These are phyloP conservation scores for Fusarium oxysporum DNA, from an alignment of 2,329 filamentous ascomycete genomes.

Conservation along the genomic window DNA sequence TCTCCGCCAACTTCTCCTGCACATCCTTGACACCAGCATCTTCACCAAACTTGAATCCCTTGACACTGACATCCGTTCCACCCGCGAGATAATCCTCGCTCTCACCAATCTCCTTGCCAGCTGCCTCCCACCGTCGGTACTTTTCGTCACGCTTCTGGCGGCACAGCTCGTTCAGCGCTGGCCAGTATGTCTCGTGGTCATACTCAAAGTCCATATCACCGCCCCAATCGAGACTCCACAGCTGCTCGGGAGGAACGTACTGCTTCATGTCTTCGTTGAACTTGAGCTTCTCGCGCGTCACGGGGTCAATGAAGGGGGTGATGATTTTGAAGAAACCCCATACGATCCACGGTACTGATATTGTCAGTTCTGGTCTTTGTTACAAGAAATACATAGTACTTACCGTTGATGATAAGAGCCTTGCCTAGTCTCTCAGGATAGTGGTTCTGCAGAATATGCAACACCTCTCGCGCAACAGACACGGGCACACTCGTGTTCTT, in stretches of 20 bases:
- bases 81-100: slow-evolving; percentile 89
- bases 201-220: slow-evolving; percentile 92
- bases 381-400: neutral
- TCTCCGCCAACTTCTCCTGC: slow-evolving; percentile 46
- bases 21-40: slow-evolving; percentile 38
- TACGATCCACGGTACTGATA: slow-evolving; percentile 86
- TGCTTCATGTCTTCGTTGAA: slow-evolving; percentile 93
- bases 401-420: slow-evolving; percentile 89
- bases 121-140: slow-evolving; percentile 79
- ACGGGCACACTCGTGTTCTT: slow-evolving; percentile 80
- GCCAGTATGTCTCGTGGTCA: slow-evolving; percentile 91
- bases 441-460: slow-evolving; percentile 93
- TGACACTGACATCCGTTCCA: slow-evolving; percentile 52
- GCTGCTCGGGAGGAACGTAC: slow-evolving; percentile 83
- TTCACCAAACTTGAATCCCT: slow-evolving; percentile 47
- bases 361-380: neutral
- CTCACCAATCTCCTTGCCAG: slow-evolving; percentile 85
- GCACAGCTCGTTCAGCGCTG: slow-evolving; percentile 79
- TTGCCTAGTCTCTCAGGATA: slow-evolving; percentile 93
- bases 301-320: slow-evolving; percentile 94
- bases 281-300: slow-evolving; percentile 94
- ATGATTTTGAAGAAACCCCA: slow-evolving; percentile 96
- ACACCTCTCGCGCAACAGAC: slow-evolving; percentile 81
- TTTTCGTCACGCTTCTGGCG: slow-evolving; percentile 72
- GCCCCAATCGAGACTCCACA: slow-evolving; percentile 79